Base-by-base conservation (phyloP, 768 basidiomycete species). In the Naganishia randhawae region DNA sequence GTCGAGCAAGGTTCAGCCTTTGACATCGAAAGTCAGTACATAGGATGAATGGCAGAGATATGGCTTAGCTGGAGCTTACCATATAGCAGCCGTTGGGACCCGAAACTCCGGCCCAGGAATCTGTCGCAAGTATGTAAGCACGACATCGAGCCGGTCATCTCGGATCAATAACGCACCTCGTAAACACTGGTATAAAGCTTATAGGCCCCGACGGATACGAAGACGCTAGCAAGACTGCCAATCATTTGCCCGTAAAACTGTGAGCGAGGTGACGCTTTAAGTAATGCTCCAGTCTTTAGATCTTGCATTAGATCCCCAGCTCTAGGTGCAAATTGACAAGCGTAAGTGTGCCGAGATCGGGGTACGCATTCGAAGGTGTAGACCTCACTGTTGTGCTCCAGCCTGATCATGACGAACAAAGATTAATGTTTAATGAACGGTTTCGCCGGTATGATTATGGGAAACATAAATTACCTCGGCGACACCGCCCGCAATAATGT, bases 221-320 rank as follows among this genome's bases (percentile, higher is more conserved):
- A 71, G 35, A 98, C 92, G 9, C 90, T 92, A 6, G 95, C 84
- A 0, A 87, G 85, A 10, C 90, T 92, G 37, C 95, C 95, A 65
- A 97, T 88, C 55, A 98, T 82, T 78, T 98, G 80, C 10, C 92
- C 91, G 73, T 88, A 94, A 78, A 97, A 96, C 76, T 95, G 95
- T 1, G 92, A 91, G 73, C 91, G 84, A 53, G 95, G 95, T 27
- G 92, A 94, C 10, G 93, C 93, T 71, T 84, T 85, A 65, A 91
- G 85, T n/a, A 98, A 82, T 78, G 96, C 91, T 0, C 95, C 95
- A 2, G 95, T 96, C 82, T 98, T 98, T 68, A 98, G 82, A 80
- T 98, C 95, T 82, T 98, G 95, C 95, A 98, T 97, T 10, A 97
- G 85, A 77, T 98, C 95, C 17, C 93, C 95, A 8, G 94, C 92